Evolutionary conservation across 306 rosid genomes (phyloP).

Genomic region (Cucurbita argyrosperma): DNA sequence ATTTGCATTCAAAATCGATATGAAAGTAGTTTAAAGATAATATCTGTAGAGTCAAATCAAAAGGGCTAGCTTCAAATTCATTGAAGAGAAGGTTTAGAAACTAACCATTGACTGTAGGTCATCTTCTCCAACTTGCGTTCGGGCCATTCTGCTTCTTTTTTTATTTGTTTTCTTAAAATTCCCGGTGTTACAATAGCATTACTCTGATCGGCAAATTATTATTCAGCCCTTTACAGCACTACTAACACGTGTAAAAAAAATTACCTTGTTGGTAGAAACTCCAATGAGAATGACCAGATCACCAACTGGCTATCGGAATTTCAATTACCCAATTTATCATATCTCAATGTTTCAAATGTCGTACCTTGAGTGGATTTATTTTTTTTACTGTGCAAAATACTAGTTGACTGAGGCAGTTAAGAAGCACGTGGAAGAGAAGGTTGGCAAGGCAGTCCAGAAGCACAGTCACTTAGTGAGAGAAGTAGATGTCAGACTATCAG

Average conservation of each 20-base stretch:
- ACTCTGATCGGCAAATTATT: too few species aligned
- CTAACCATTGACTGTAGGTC: too few species aligned
- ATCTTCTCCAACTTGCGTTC: too few species aligned
- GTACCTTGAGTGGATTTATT: not conserved
- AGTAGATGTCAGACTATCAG: conserved; percentile 78
- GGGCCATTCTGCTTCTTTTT: too few species aligned
- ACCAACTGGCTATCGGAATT: not conserved
- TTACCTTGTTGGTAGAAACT: not conserved
- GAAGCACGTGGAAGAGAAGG: conserved; percentile 78
- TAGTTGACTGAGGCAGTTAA: conserved; percentile 65
- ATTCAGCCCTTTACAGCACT: not conserved
- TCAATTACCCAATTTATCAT: not conserved
- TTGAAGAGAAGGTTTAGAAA: too few species aligned
- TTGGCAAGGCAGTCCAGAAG: conserved; percentile 73
- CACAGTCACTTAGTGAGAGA: conserved; percentile 75
- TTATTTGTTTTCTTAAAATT: too few species aligned
- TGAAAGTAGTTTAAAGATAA: too few species aligned
- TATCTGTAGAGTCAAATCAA: too few species aligned
- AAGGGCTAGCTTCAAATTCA: too few species aligned
- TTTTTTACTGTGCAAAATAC: not conserved
- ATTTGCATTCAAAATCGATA: too few species aligned
- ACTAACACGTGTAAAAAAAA: not conserved
- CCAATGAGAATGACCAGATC: not conserved
- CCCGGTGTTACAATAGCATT: too few species aligned
- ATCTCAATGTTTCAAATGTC: not conserved